These are phyloP conservation scores for Colletotrichum costaricense DNA, from an alignment of 2,329 filamentous ascomycete species.

Conservation along the genomic window DNA sequence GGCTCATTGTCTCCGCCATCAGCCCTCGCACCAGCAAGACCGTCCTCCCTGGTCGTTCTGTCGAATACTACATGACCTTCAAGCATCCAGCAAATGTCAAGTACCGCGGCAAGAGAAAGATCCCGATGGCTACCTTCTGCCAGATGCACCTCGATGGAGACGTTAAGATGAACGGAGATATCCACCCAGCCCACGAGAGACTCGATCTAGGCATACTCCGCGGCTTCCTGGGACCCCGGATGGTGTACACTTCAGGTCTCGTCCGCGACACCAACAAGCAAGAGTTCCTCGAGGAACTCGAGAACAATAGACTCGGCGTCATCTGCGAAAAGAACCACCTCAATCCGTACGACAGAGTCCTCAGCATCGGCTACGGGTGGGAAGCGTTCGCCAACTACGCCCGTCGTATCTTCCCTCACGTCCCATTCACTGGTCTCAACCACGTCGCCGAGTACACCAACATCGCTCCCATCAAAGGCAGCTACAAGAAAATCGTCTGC, in stretches of 20 bases:
- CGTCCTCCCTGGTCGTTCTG: conserved; percentile 79
- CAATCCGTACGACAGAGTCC: conserved; percentile 77
- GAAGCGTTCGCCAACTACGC: conserved; percentile 89
- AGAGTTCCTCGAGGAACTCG: conserved; percentile 85
- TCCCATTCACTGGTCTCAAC: not conserved
- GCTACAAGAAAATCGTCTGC: not conserved
- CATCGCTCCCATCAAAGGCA: not conserved
- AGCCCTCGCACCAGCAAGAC: conserved; percentile 88
- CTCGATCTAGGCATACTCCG: conserved; percentile 45
- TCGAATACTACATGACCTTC: conserved; percentile 85
- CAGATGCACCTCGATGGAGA: conserved; percentile 92
- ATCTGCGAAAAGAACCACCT: conserved; percentile 90
- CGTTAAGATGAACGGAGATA: conserved; percentile 90
- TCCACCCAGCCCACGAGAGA: conserved; percentile 64
- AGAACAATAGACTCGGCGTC: conserved; percentile 89
- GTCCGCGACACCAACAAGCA: conserved; percentile 84
- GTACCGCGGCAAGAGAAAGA: conserved; percentile 77
- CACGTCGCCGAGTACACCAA: not conserved
- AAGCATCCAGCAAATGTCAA: conserved; percentile 59
- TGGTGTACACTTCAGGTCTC: conserved; percentile 92
- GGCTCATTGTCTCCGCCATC: conserved; percentile 78
- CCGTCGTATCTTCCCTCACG: conserved; percentile 66
- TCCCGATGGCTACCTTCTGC: conserved; percentile 86
- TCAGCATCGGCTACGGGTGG: conserved; percentile 93
- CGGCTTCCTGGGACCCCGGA: conserved; percentile 91